Conservation (phyloP, 208 protist species). For the Crithidia thermophila region DNA sequence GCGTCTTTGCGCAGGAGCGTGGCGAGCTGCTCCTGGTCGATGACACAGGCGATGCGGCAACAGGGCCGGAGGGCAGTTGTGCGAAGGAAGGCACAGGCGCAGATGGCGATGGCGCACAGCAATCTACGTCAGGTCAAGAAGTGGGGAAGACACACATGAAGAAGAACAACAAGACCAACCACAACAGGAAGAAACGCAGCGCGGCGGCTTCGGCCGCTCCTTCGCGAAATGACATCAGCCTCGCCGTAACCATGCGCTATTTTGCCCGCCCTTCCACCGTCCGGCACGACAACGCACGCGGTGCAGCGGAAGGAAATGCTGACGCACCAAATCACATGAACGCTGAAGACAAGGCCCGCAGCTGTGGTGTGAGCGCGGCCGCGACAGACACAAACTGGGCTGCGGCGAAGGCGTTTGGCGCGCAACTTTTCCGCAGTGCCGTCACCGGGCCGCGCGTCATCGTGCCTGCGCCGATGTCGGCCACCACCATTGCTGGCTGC, state of each 20-base stretch:
- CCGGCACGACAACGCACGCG: too few relatives aligned
- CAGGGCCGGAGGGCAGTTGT: too few relatives aligned
- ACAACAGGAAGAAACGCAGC: background rate
- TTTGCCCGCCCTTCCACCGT: too few relatives aligned
- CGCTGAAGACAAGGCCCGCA: background rate
- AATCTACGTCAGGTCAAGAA: too few relatives aligned
- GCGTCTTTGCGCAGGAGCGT: constrained; percentile 51
- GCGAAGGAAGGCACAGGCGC: too few relatives aligned
- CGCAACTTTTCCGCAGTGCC: constrained; percentile 66
- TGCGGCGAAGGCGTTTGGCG: constrained; percentile 58
- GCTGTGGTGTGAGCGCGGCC: constrained; percentile 6
- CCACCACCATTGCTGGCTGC: constrained; percentile 45
- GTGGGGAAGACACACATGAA: too few relatives aligned
- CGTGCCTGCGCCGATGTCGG: constrained; percentile 32
- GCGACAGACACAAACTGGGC: background rate
- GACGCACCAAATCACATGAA: background rate
- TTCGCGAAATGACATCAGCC: constrained; percentile 85
- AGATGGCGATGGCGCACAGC: too few relatives aligned
- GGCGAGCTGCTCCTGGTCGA: constrained; percentile 46
- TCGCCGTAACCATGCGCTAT: constrained; percentile 75
- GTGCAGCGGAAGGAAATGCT: too few relatives aligned
- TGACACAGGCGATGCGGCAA: too few relatives aligned
- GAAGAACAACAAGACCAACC: background rate
- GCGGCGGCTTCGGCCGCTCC: background rate
- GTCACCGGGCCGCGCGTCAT: constrained; percentile 82